phyloP scores from a whole-genome alignment of 2,329 filamentous ascomycete species.

The Aspergillus felis region DNA sequence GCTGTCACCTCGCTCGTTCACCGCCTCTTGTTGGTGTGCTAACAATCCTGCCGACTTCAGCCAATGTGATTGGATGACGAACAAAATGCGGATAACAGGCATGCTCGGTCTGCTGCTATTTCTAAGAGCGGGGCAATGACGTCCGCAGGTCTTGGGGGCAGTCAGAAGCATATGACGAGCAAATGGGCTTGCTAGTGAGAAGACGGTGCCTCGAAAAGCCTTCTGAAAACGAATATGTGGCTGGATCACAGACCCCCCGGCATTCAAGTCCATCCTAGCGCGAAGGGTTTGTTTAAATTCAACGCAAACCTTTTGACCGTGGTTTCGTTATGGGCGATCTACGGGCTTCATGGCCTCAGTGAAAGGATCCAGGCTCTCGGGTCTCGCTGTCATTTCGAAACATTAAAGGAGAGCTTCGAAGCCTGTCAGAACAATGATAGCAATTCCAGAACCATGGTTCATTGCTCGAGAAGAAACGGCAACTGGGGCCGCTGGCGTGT shows the following conservation, averaged over 20 bases:
- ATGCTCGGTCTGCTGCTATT: conserved; percentile 9
- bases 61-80: conserved; percentile 10
- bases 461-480: conserved; percentile 20
- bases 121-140: conserved; percentile 11
- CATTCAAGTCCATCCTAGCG: background rate
- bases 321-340: background rate
- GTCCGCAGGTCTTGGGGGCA: conserved; percentile 2
- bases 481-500: conserved; percentile 20
- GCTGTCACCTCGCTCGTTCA: conserved; percentile 4
- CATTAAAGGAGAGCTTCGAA: background rate
- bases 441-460: conserved; percentile 37
- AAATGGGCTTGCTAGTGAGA: background rate
- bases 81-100: conserved; percentile 14
- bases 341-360: conserved; percentile 16
- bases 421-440: conserved; percentile 12
- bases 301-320: background rate
- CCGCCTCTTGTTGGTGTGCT: conserved; percentile 15
- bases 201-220: background rate
- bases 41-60: conserved; percentile 6
- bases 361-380: conserved; percentile 25
- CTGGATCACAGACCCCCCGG: background rate
- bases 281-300: background rate
- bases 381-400: conserved; percentile 11
- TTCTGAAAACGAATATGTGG: too few relatives aligned
- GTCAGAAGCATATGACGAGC: background rate